Base-by-base conservation (phyloP, 2,329 filamentous ascomycete genomes). In the Pestalotiopsis sp. region DNA sequence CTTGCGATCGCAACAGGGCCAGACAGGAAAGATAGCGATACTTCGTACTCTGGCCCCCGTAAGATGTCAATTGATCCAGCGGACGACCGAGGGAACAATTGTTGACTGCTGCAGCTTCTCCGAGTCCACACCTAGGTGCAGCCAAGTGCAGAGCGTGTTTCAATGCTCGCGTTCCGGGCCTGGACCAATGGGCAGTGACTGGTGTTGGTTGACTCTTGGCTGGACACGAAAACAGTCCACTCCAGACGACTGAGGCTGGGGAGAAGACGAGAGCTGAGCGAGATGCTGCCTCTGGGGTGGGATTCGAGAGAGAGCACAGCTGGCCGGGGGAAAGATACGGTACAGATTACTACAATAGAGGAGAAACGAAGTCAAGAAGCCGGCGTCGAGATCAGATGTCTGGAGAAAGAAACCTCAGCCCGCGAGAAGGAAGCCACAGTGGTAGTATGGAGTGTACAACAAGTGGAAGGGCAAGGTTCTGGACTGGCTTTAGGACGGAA, bases 301-400 rank as follows among this genome's bases (percentile, higher is more conserved):
- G 24, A 14, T 59, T n/a, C 17, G 24, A 26, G 22, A 26, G 14
- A 14, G 20, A 35, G 30, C 30, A 59, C 30, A 59, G 24, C 30
- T 59, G 20, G 56, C 14, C 56, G 56, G 48, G 17, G 20, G 48
- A 55, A 17, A 6, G 17, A 52, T n/a, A n/a, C 44, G 17, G 44
- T n/a, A 17, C 17, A 52, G 22, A 22, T 52, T 52, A 52, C 44
- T 52, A 52, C 44, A 52, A 22, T 52, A 20, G 61, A 64, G 44
- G 39, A 24, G 22, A 35, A 48, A 35, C 30, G 61, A 52, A 64
- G 61, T 64, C 38, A 52, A 40, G 59, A 61, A 40, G 61, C 61
- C 48, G 61, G 26, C 56, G 22, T 24, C 30, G 39, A 52, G 44
- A 52, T 35, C 30, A 35, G 30, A 52, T 52, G 44, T 52, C 44